phyloP scores from a whole-genome alignment of 306 rosid species.

The Pyrus communis region DNA sequence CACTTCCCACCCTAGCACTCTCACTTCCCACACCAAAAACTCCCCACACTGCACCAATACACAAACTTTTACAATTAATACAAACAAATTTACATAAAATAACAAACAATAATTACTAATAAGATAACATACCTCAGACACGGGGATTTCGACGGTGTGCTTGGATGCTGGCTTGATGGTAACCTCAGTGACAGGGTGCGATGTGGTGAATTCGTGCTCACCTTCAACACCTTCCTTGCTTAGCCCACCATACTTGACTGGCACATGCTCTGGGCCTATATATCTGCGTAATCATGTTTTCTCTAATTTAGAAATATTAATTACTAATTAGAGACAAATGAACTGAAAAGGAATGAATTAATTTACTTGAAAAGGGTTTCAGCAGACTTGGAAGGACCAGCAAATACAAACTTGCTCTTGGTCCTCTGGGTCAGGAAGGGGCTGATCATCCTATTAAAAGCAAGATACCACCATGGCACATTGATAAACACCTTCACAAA shows the following conservation, averaged over 20 bases:
- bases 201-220: conserved; percentile 61
- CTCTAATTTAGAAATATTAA: background rate
- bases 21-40: conserved; percentile 64
- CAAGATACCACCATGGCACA: conserved; percentile 58
- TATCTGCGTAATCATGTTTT: conserved; percentile 36
- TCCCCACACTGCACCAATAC: conserved; percentile 29
- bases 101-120: background rate
- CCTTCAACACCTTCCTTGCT: conserved; percentile 78
- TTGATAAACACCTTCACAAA: conserved; percentile 41
- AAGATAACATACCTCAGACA: conserved; percentile 52
- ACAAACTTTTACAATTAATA: background rate
- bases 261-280: conserved; percentile 74
- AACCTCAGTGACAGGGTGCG: conserved; percentile 63
- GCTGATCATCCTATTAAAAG: conserved; percentile 42
- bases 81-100: background rate
- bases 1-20: conserved; percentile 88
- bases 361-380: conserved; percentile 69
- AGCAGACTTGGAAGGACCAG: conserved; percentile 70
- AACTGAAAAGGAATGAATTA: background rate
- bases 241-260: conserved; percentile 80
- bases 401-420: conserved; percentile 86
- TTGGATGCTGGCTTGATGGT: conserved; percentile 63
- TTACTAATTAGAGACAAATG: background rate
- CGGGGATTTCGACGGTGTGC: conserved; percentile 59
- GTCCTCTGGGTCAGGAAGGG: conserved; percentile 58